Percentiles rank a stretch among this genome's conserved stretches.
phyloP scores from a whole-genome alignment of 495 filamentous ascomycete species.

The Aspergillus hancockii region DNA sequence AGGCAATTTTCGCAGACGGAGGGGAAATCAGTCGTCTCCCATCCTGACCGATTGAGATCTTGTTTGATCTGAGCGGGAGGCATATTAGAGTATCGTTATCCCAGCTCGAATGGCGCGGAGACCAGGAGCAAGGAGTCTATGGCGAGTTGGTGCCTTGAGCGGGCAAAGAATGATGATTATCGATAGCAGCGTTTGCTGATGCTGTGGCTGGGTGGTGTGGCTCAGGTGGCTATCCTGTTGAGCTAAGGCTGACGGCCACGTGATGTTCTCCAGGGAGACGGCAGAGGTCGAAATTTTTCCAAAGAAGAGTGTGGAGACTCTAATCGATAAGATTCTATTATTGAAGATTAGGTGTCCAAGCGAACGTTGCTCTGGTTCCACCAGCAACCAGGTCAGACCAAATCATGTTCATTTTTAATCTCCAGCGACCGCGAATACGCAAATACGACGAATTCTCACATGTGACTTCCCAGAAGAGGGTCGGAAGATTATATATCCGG shows the following conservation, averaged over 20 bases:
- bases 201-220: constrained; percentile 15
- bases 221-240: constrained; percentile 15
- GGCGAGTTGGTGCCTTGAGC: background rate
- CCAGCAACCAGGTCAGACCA: background rate
- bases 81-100: constrained; percentile 25
- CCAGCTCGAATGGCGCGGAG: background rate
- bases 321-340: background rate
- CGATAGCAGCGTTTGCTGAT: constrained; percentile 24
- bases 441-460: background rate
- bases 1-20: constrained; percentile 77
- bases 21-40: constrained; percentile 83
- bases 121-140: background rate
- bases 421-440: background rate
- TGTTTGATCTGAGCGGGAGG: constrained; percentile 81
- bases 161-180: constrained; percentile 22
- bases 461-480: background rate
- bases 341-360: constrained; percentile 3
- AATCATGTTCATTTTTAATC: background rate
- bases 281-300: constrained; percentile 1
- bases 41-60: constrained; percentile 93
- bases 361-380: background rate
- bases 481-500: constrained; percentile 7
- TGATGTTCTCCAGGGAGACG: background rate
- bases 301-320: background rate
- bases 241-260: constrained; percentile 11